phyloP scores from a whole-genome alignment of 2,329 filamentous ascomycete species.

The Arthrobotrys iridis region DNA sequence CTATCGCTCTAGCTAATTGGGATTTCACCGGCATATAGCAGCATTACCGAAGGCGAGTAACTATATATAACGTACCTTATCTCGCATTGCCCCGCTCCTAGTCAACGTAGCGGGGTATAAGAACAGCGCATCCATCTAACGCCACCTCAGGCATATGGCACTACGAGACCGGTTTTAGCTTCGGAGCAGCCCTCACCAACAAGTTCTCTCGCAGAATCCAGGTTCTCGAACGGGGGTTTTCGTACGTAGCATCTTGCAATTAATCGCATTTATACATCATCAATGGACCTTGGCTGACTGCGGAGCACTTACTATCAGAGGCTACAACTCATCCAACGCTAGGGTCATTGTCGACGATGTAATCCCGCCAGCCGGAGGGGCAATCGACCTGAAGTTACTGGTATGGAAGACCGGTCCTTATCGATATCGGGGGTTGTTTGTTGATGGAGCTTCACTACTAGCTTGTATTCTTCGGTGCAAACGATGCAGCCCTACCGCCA shows the following conservation, averaged over 20 bases:
- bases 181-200: conserved; percentile 38
- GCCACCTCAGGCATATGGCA: conserved; percentile 38
- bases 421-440: conserved; percentile 29
- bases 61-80: no score
- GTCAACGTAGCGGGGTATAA: conserved; percentile 2
- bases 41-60: conserved; percentile 47
- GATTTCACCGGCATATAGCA: conserved; percentile 21
- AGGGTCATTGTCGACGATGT: conserved; percentile 75
- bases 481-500: conserved; percentile 78
- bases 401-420: conserved; percentile 63
- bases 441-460: conserved; percentile 61
- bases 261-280: conserved; percentile 15
- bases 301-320: conserved; percentile 64
- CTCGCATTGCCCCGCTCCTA: not conserved
- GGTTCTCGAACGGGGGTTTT: conserved; percentile 86
- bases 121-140: conserved; percentile 10
- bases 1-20: conserved; percentile 23
- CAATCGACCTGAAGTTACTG: conserved; percentile 73
- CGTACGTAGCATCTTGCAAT: conserved; percentile 60
- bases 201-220: conserved; percentile 75
- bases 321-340: conserved; percentile 83
- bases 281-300: conserved; percentile 11
- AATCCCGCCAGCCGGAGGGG: conserved; percentile 73
- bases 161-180: conserved; percentile 33
- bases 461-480: conserved; percentile 86